Base-by-base conservation (phyloP, 192 early-diverging fungal genomes). In the Helicostylum pulchrum region DNA sequence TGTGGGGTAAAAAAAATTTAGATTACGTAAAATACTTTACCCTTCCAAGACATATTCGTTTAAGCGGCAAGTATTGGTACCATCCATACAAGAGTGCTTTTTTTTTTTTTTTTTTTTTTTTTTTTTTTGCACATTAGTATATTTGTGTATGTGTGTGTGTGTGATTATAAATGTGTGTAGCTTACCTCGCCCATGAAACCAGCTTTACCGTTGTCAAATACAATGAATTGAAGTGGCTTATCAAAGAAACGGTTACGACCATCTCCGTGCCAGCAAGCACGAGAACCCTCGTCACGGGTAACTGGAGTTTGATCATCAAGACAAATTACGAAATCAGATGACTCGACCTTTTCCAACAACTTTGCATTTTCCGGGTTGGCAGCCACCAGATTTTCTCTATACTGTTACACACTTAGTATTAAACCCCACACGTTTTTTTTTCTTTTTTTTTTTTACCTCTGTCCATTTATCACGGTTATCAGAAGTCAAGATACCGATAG, bases 171-270 rank as follows among this genome's bases (percentile, higher is more conserved):
- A n/a, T n/a, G n/a, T n/a, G n/a, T n/a, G n/a, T n/a, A n/a, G n/a
- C n/a, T n/a, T 70, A 80, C 81, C 79, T 96, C 95, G 59, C 87
- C 94, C 51, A 88, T 82, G 82, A 97, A 95, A 26, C 93, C 94
- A 52, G 94, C 92, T 77, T 94, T 94, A 66, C 92, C 95, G 83
- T 97, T 99, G 63, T 95, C 96, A 78, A 93, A 94, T 53, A 95
- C 88, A 57, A 57, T 34, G 34, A 59, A 95, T 79, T 99, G 93
- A 61, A 93, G 79, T 36, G 90, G 80, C 80, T 97, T 97, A 83
- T 99, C 96, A 79, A 93, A 96, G 86, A 89, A 99, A 62, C 96
- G 88, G 82, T 99, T 99, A 66, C 88, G 86, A 56, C 95, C 96
- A 72, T 96, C 89, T 44, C 94, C 96, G 67, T 94, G 93, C 94